Conservation (phyloP, 345 rosid genomes). For the Salix viminalis region DNA sequence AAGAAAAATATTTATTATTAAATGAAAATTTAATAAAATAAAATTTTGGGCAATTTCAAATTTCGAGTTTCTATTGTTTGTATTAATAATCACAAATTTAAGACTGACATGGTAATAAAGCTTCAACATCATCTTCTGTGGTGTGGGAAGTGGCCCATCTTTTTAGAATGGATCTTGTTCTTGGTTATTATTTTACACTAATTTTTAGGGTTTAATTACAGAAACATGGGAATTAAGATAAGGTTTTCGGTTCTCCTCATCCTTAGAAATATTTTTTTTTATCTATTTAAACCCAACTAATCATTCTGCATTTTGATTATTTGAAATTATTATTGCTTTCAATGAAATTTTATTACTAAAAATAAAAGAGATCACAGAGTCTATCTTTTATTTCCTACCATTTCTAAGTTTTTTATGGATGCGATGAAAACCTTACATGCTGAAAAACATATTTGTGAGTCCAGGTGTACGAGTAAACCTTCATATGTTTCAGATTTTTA, state of each 20-base stretch:
- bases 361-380: background rate
- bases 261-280: no score
- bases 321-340: no score
- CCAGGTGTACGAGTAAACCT: no score
- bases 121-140: constrained; percentile 16
- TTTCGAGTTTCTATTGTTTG: constrained; percentile 32
- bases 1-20: background rate
- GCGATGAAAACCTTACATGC: no score
- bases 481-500: rapidly evolving
- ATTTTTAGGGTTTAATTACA: constrained; percentile 8
- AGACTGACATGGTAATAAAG: constrained; percentile 31
- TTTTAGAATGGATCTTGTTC: constrained; percentile 36
- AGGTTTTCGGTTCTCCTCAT: no score
- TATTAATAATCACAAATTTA: background rate
- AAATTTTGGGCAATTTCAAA: constrained; percentile 16
- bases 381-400: no score
- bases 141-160: constrained; percentile 35
- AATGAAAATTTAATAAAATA: background rate
- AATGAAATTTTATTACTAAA: background rate
- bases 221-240: constrained; percentile 5
- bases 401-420: no score
- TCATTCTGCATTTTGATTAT: background rate
- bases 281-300: no score
- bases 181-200: constrained; percentile 1
- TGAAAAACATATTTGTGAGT: no score